Percentiles rank a stretch among this genome's conserved stretches.
Evolutionary conservation across 495 filamentous ascomycete genomes (phyloP).

Genomic region (Aspergillus ellipticus): DNA sequence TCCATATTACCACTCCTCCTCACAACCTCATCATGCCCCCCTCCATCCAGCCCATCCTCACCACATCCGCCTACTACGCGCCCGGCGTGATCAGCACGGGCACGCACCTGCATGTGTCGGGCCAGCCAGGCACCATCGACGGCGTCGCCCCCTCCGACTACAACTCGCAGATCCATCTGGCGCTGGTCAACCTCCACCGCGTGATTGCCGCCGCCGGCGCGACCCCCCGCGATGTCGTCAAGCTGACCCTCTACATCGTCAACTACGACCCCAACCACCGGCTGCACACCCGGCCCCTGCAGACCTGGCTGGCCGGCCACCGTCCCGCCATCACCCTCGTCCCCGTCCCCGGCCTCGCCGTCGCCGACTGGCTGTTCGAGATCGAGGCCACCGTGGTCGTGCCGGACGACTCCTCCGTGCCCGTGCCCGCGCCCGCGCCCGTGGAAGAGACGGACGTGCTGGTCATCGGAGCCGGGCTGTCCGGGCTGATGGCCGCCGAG

Average conservation of each 20-base stretch:
- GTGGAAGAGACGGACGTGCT: conserved; percentile 58
- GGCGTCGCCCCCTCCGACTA: conserved; percentile 24
- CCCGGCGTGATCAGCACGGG: not conserved
- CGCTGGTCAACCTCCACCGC: conserved; percentile 25
- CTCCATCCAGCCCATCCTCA: not conserved
- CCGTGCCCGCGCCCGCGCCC: conserved; percentile 60
- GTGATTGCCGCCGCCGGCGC: conserved; percentile 16
- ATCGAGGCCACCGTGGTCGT: conserved; percentile 26
- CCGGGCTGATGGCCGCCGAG: conserved; percentile 43
- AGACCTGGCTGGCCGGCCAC: conserved; percentile 25
- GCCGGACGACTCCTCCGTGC: not conserved
- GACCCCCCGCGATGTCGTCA: conserved; percentile 22
- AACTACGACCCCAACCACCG: conserved; percentile 24
- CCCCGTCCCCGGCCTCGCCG: conserved; percentile 28
- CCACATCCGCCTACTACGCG: conserved; percentile 6
- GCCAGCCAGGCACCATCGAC: conserved; percentile 22
- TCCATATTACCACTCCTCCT: not conserved
- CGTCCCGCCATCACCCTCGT: conserved; percentile 28
- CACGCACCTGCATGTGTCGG: conserved; percentile 16
- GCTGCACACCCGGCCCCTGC: conserved; percentile 18
- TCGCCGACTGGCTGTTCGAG: conserved; percentile 28
- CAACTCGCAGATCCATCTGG: conserved; percentile 29
- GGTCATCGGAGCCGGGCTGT: conserved; percentile 47
- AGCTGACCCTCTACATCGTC: conserved; percentile 33
- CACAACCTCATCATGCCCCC: not conserved